Percentiles rank a stretch among this genome's conserved stretches.
phyloP scores from a whole-genome alignment of 352 stramenopile genomes.

The Plasmopara muralis region DNA sequence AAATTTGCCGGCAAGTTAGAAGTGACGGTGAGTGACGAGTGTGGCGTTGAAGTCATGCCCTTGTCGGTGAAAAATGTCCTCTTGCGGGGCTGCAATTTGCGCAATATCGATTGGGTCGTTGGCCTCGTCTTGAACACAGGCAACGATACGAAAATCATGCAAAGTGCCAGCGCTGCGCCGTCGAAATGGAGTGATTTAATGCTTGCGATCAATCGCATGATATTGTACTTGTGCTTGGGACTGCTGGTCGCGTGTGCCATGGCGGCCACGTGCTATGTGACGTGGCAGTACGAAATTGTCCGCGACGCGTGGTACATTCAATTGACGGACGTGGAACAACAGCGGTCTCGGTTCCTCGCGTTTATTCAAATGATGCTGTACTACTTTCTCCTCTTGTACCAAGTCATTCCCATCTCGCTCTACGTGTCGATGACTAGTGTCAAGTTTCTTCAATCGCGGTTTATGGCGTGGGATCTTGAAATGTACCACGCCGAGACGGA shows the following conservation, averaged over 20 bases:
- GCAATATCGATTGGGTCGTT: slow-evolving; percentile 87
- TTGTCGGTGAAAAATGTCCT: slow-evolving; percentile 86
- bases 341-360: slow-evolving; percentile 37
- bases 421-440: slow-evolving; percentile 91
- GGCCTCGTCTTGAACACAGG: slow-evolving; percentile 87
- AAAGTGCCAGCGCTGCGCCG: slow-evolving; percentile 62
- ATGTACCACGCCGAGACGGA: slow-evolving; percentile 91
- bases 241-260: slow-evolving; percentile 59
- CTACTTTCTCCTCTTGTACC: slow-evolving; percentile 88
- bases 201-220: slow-evolving; percentile 79
- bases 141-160: slow-evolving; percentile 89
- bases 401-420: slow-evolving; percentile 91
- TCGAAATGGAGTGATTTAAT: slow-evolving; percentile 85
- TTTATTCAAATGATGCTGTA: slow-evolving; percentile 90
- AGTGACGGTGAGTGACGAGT: slow-evolving; percentile 56
- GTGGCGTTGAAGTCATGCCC: slow-evolving; percentile 64
- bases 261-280: slow-evolving; percentile 67
- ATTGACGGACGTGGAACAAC: slow-evolving; percentile 25
- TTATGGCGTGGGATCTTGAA: slow-evolving; percentile 82
- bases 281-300: slow-evolving; percentile 70
- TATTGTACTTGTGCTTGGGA: slow-evolving; percentile 57
- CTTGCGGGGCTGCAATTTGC: slow-evolving; percentile 79
- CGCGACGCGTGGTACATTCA: slow-evolving; percentile 73
- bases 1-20: slow-evolving; percentile 84
- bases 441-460: slow-evolving; percentile 82